Base-by-base conservation (phyloP, 129 eudicot genomes). In the Lactuca saligna region DNA sequence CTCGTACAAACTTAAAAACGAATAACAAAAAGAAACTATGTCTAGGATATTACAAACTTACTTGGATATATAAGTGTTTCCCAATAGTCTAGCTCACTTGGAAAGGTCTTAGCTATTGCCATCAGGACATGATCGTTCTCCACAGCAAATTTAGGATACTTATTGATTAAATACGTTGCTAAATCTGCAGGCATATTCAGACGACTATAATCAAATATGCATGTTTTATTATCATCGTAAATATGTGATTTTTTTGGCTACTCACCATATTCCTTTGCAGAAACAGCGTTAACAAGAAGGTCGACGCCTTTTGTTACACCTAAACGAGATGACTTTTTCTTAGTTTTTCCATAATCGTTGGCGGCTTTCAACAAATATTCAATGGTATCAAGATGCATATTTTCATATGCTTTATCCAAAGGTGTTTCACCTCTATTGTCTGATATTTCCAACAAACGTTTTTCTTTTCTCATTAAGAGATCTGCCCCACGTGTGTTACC, bases 211-310 rank as follows among this genome's bases (percentile, higher is more conserved):
- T 17, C 15, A 25, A 60, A 55, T 25, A 25, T 33, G 31, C 11
- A 59, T 2, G 9, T 6, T 7, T 5, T 39, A 5, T 7, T 39
- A 0, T 39, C 8, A 8, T 4, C 4, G 2, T 6, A 8, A 1
- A 6, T 38, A 38, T 37, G 33, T 0, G 33, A 38, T 61, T 3
- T 13, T 25, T 25, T 60, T 60, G 12, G 61, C 6, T 4, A 54
- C 72, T 53, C 25, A 68, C 72, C 11, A 34, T 68, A 68, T 35
- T 53, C 6, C 17, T 68, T 68, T 54, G 72, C 72, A 54, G 72
- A 34, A 53, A 68, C 37, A 0, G 72, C 62, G 17, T 53, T 68
- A 39, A 68, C 72, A 68, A 68, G 62, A 68, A 68, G 50, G 7
- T 35, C 1, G 7, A 35, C 72, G 7, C 51, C 53, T 34, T 2